These are phyloP conservation scores for Ophiobolus disseminans DNA, from an alignment of 2,329 filamentous ascomycete species.

Conservation along the genomic window DNA sequence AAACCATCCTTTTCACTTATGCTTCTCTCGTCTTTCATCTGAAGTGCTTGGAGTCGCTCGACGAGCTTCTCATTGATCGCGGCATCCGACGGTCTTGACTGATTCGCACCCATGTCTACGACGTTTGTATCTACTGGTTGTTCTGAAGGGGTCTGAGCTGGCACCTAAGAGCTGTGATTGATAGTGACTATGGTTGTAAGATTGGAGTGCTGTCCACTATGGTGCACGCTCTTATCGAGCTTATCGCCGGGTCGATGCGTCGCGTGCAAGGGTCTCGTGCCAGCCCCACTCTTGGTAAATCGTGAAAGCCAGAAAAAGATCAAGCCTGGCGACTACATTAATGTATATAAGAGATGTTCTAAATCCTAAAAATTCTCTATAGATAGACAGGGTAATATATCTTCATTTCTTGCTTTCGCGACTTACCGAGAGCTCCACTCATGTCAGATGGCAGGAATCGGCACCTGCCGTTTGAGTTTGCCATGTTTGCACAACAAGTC, in stretches of 20 bases:
- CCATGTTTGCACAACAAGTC: neutral
- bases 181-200: neutral
- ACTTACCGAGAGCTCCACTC: too few relatives aligned
- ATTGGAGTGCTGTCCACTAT: slow-evolving; percentile 13
- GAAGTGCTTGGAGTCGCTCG: slow-evolving; percentile 54
- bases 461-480: too few relatives aligned
- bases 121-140: too few relatives aligned
- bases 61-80: slow-evolving; percentile 49
- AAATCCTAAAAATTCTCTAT: too few relatives aligned
- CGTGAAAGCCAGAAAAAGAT: too few relatives aligned
- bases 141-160: too few relatives aligned
- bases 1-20: slow-evolving; percentile 61
- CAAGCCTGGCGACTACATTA: too few relatives aligned
- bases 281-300: slow-evolving; percentile 16
- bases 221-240: slow-evolving; percentile 24
- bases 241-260: slow-evolving; percentile 16
- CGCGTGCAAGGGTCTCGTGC: slow-evolving; percentile 28
- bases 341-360: too few relatives aligned
- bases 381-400: too few relatives aligned
- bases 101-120: slow-evolving; percentile 42
- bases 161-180: too few relatives aligned
- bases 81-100: slow-evolving; percentile 45
- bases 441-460: slow-evolving; percentile 3
- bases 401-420: too few relatives aligned
- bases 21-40: slow-evolving; percentile 52